phyloP scores from a whole-genome alignment of 2,329 filamentous ascomycete genomes.

The Arthroderma uncinatum region DNA sequence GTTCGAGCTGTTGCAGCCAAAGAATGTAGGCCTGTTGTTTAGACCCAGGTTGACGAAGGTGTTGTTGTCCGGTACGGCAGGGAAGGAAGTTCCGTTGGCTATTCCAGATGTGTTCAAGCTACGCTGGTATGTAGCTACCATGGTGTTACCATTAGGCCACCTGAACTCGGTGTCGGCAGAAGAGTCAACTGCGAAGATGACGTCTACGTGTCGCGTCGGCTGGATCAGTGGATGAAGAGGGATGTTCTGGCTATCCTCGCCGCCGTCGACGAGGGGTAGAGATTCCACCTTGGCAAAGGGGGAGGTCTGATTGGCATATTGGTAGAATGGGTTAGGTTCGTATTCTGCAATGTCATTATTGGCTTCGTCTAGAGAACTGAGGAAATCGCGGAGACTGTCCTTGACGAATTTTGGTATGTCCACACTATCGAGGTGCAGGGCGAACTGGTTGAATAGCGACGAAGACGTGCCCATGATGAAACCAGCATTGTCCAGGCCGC shows the following conservation, averaged over 20 bases:
- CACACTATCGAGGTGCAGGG: constrained; percentile 52
- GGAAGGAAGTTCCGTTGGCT: constrained; percentile 59
- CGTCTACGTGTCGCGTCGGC: constrained; percentile 58
- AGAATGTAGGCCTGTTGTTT: constrained; percentile 66
- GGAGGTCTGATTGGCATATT: constrained; percentile 51
- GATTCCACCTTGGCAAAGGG: constrained; percentile 42
- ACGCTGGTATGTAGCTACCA: constrained; percentile 64
- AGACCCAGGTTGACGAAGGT: constrained; percentile 68
- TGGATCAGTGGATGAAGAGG: constrained; percentile 69
- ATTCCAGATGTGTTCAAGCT: constrained; percentile 45
- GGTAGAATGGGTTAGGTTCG: constrained; percentile 63
- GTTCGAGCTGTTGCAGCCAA: constrained; percentile 62
- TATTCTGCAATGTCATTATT: constrained; percentile 66
- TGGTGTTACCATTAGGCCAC: constrained; percentile 68
- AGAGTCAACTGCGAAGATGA: constrained; percentile 70
- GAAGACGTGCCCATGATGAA: constrained; percentile 80
- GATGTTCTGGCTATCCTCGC: constrained; percentile 67
- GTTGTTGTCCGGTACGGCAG: constrained; percentile 59
- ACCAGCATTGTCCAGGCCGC: constrained; percentile 71
- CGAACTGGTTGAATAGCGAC: constrained; percentile 69
- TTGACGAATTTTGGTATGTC: constrained; percentile 43
- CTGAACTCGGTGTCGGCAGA: constrained; percentile 57
- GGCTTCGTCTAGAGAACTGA: constrained; percentile 45
- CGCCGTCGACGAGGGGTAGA: constrained; percentile 67
- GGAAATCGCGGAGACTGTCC: constrained; percentile 41